Base-by-base conservation (phyloP, 2,329 filamentous ascomycete genomes). In the Cladosporium sp. region DNA sequence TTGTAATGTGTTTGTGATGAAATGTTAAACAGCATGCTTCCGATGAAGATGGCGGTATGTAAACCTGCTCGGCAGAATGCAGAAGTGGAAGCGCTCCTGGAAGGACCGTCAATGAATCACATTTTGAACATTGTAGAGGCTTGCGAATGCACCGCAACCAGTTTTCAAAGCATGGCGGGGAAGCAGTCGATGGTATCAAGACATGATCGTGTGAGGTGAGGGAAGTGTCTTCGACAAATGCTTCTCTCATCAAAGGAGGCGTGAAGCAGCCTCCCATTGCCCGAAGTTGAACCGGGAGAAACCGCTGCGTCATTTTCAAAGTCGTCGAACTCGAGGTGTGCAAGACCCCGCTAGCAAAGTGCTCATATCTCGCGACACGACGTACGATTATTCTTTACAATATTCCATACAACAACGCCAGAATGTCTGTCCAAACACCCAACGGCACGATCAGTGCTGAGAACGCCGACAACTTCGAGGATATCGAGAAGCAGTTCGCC, bases 401-500 rank as follows among this genome's bases (percentile, higher is more conserved):
- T 55, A 55, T 8, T 7, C 14, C 29, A 37, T 21, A n/a, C 21
- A 62, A 11, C 31, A 40, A 14, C 61, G 50, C 50, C 50, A 49
- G 28, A 8, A 63, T 63, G 61, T 63, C 61, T 33, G 61, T 63
- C n/a, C 50, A 55, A 55, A 63, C 61, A 5, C 50, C 61, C 28
- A 63, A 55, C 35, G 61, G 61, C 29, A 35, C 61, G 0, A 63
- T 82, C 69, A 78, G 79, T 67, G 71, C 80, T 18, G 86, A 91
- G 75, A 80, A 88, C 76, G 86, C 88, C 40, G 86, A 90, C 75
- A 91, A 91, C 79, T 76, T 73, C 62, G 76, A 78, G 65, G 76
- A 78, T 91, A 97, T 99, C 78, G 95, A 99, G 86, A 97, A 97
- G 85, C 95, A 98, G 80, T 99, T 99, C 75, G 95, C 95, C 33